Evolutionary conservation across 2,329 filamentous ascomycete species (phyloP).

Genomic region (Cladosporium sp.): DNA sequence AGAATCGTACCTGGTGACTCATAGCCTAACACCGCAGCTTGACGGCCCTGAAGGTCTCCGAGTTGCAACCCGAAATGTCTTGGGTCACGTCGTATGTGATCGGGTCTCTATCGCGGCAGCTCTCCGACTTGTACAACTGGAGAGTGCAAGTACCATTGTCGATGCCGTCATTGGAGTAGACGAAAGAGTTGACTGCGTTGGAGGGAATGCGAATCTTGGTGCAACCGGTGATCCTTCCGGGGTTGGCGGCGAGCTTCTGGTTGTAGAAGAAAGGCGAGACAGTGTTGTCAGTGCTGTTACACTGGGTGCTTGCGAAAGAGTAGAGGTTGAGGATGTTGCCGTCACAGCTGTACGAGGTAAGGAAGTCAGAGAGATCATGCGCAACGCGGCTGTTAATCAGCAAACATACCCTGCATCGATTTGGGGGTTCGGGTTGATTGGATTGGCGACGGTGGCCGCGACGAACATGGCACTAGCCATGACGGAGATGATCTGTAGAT

Average conservation of each 20-base stretch:
- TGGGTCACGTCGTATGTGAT: not conserved
- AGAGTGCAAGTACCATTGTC: not conserved
- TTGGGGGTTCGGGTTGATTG: not conserved
- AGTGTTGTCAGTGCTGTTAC: not conserved
- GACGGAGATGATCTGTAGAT: not conserved
- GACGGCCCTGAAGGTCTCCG: not conserved
- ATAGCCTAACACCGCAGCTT: not conserved
- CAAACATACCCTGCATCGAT: not conserved
- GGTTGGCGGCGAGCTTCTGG: not conserved
- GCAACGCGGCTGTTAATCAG: too few relatives aligned
- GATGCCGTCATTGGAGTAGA: not conserved
- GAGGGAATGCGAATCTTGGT: not conserved
- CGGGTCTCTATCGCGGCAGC: not conserved
- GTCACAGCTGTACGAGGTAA: not conserved
- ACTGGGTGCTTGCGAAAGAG: not conserved
- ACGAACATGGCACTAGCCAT: not conserved
- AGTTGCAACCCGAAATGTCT: not conserved
- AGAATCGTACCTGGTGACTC: not conserved
- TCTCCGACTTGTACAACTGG: not conserved
- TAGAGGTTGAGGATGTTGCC: not conserved
- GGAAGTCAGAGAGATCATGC: not conserved
- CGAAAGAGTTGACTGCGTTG: not conserved
- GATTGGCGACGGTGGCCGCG: not conserved
- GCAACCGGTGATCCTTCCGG: not conserved
- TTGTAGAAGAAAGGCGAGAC: constrained; percentile 4